Conservation (phyloP, 495 filamentous ascomycete species). For the Xylaria flabelliformis region DNA sequence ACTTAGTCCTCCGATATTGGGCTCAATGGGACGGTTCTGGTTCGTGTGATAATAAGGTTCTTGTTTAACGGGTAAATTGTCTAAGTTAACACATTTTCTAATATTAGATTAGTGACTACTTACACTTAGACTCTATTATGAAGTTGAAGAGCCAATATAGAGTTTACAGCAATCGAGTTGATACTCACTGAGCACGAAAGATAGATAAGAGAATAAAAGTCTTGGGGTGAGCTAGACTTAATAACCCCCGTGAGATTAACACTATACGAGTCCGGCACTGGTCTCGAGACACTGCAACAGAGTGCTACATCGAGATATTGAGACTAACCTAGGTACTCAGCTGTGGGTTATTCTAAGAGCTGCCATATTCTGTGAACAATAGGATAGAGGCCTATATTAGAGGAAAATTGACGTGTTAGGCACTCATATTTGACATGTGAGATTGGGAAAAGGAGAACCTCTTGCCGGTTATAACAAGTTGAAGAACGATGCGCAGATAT, state of each 20-base stretch:
- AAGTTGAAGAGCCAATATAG: not conserved
- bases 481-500: no score
- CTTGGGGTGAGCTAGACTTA: no score
- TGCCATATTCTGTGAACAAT: no score
- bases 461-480: no score
- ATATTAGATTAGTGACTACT: not conserved
- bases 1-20: not conserved
- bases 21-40: not conserved
- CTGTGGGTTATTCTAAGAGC: no score
- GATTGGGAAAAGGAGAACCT: no score
- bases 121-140: not conserved
- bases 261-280: not conserved
- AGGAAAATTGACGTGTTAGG: not conserved
- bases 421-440: no score
- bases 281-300: no score
- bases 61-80: no score
- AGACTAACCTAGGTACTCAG: no score
- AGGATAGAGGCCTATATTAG: not conserved
- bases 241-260: not conserved
- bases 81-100: no score
- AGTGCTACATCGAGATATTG: no score
- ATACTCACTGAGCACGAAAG: not conserved
- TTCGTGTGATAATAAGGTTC: not conserved
- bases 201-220: not conserved
- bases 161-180: not conserved